Percentiles rank a stretch among this genome's conserved stretches.
These are phyloP conservation scores for Haberlea rhodopensis DNA, from an alignment of 257 asterid genomes.

Conservation along the genomic window DNA sequence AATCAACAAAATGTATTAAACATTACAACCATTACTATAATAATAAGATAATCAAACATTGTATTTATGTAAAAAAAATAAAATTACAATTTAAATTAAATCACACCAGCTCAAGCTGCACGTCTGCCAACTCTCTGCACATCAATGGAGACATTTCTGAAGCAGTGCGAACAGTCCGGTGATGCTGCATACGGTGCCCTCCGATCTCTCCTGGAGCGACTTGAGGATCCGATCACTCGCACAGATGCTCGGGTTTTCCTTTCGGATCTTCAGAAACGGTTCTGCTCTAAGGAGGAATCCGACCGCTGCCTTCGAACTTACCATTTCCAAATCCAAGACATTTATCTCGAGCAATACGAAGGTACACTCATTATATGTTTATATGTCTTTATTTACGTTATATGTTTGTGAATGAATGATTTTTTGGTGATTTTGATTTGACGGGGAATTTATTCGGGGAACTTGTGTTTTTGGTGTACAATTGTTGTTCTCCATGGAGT, in stretches of 20 bases:
- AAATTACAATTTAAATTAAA: too few species aligned
- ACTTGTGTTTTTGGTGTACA: neutral
- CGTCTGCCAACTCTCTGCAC: neutral
- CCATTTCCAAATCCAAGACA: constrained; percentile 81
- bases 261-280: constrained; percentile 67
- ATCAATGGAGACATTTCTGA: constrained; percentile 69
- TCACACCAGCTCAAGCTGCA: neutral
- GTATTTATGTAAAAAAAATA: too few species aligned
- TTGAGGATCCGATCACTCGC: constrained; percentile 82
- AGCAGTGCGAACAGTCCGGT: constrained; percentile 73
- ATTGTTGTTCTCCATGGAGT: neutral
- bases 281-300: constrained; percentile 52
- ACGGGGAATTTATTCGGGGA: neutral
- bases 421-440: constrained; percentile 18
- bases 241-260: constrained; percentile 81
- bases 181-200: constrained; percentile 87
- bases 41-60: too few species aligned
- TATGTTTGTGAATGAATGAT: constrained; percentile 2
- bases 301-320: constrained; percentile 67
- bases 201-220: constrained; percentile 84
- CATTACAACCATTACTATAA: too few species aligned
- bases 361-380: constrained; percentile 41
- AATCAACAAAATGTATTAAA: too few species aligned
- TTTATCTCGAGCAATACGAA: constrained; percentile 74
- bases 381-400: constrained; percentile 1